Conservation (phyloP, 1,284 basidiomycete species). For the Ceratobasidium sp. region DNA sequence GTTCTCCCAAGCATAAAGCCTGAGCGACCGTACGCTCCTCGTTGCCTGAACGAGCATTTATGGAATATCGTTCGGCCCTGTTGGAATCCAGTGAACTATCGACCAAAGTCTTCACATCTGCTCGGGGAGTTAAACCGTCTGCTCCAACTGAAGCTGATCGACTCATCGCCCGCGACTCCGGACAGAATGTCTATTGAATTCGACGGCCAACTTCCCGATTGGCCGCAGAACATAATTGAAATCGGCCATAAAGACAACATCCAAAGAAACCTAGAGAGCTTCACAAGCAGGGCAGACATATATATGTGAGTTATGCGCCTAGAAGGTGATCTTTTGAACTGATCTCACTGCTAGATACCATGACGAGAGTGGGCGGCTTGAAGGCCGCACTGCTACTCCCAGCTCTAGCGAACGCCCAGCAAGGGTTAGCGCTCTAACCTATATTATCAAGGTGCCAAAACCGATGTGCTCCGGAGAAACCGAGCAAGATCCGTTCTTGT, state of each 20-base stretch:
- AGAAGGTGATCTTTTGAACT: neutral
- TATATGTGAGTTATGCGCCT: neutral
- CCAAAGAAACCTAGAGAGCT: neutral
- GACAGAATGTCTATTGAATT: neutral
- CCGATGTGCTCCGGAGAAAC: neutral
- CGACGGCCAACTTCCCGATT: neutral
- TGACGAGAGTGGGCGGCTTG: too few relatives aligned
- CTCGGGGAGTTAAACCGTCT: neutral
- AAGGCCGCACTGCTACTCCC: neutral
- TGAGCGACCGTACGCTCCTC: constrained; percentile 8
- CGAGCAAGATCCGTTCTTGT: neutral
- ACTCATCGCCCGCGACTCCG: neutral
- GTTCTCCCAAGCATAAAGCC: constrained; percentile 9
- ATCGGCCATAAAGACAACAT: neutral
- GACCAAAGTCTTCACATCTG: neutral
- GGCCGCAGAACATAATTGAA: neutral
- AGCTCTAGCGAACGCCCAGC: neutral
- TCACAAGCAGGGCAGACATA: neutral
- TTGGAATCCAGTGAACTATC: neutral
- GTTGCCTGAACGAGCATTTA: constrained; percentile 13
- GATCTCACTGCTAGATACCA: too few relatives aligned
- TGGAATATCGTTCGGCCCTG: constrained; percentile 1
- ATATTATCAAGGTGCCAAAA: neutral
- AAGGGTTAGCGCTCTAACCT: neutral
- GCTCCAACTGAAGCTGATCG: neutral